Conservation (phyloP, 2,329 filamentous ascomycete species). For the Phialocephala sp. region DNA sequence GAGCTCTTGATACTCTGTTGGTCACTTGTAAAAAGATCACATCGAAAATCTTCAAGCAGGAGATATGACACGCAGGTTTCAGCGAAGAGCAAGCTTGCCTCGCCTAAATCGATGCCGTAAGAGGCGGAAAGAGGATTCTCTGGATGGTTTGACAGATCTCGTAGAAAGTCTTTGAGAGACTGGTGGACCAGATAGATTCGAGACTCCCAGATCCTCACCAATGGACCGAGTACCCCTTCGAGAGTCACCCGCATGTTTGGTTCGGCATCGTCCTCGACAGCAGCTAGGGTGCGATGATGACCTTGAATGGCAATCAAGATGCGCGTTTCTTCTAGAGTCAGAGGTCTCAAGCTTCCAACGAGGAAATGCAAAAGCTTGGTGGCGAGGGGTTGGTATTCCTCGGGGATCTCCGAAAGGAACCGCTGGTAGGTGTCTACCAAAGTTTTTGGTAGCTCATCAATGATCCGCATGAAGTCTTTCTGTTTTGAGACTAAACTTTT, state of each 20-base stretch:
- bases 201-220: slow-evolving; percentile 42
- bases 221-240: slow-evolving; percentile 43
- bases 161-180: slow-evolving; percentile 32
- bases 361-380: slow-evolving; percentile 43
- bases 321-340: slow-evolving; percentile 45
- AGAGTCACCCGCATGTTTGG: slow-evolving; percentile 41
- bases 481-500: slow-evolving; percentile 35
- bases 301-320: slow-evolving; percentile 42
- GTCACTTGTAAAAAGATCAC: slow-evolving; percentile 39
- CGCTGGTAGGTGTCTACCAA: slow-evolving; percentile 42
- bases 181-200: slow-evolving; percentile 43
- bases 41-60: slow-evolving; percentile 43
- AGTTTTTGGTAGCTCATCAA: slow-evolving; percentile 42
- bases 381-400: slow-evolving; percentile 37
- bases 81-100: slow-evolving; percentile 22
- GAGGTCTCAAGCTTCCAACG: slow-evolving; percentile 43
- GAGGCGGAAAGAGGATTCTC: slow-evolving; percentile 15
- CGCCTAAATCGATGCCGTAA: slow-evolving; percentile 18
- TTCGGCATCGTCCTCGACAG: slow-evolving; percentile 39
- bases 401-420: slow-evolving; percentile 42
- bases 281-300: slow-evolving; percentile 35
- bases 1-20: slow-evolving; percentile 23
- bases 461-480: slow-evolving; percentile 41
- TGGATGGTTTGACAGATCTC: slow-evolving; percentile 15
- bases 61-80: slow-evolving; percentile 41